phyloP scores from a whole-genome alignment of 257 asterid genomes.

The Nicotiana knightiana region DNA sequence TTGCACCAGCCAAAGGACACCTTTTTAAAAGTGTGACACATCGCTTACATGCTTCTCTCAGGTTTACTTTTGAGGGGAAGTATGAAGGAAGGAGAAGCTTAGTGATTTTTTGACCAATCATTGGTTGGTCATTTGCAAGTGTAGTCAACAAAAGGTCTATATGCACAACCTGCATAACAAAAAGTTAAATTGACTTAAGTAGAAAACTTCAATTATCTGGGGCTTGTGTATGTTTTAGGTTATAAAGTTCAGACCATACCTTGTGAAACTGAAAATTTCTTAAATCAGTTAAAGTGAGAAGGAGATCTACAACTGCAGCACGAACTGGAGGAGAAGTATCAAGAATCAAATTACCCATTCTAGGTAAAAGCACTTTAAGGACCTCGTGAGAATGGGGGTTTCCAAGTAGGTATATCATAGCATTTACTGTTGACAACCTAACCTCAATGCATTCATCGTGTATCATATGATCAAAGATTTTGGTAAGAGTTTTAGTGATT shows the following conservation, averaged over 20 bases:
- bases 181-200: constrained; percentile 7
- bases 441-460: constrained; percentile 75
- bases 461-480: constrained; percentile 59
- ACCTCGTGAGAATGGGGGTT: constrained; percentile 96
- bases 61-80: constrained; percentile 63
- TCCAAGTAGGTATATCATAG: constrained; percentile 73
- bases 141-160: constrained; percentile 55
- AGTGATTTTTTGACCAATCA: constrained; percentile 74
- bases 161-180: constrained; percentile 60
- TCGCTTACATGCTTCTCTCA: constrained; percentile 88
- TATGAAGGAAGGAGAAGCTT: constrained; percentile 89
- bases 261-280: constrained; percentile 78
- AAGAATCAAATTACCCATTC: constrained; percentile 62
- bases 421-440: constrained; percentile 81
- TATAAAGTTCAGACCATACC: constrained; percentile 36
- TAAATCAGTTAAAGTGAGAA: constrained; percentile 59
- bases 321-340: constrained; percentile 68
- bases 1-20: constrained; percentile 84
- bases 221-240: not conserved
- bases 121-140: constrained; percentile 77
- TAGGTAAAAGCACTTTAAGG: constrained; percentile 91
- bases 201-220: constrained; percentile 9
- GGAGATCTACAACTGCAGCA: constrained; percentile 72
- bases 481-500: constrained; percentile 70
- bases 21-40: constrained; percentile 72